These are phyloP conservation scores for Fraxinus ornus DNA, from an alignment of 305 asterid species.

Conservation along the genomic window DNA sequence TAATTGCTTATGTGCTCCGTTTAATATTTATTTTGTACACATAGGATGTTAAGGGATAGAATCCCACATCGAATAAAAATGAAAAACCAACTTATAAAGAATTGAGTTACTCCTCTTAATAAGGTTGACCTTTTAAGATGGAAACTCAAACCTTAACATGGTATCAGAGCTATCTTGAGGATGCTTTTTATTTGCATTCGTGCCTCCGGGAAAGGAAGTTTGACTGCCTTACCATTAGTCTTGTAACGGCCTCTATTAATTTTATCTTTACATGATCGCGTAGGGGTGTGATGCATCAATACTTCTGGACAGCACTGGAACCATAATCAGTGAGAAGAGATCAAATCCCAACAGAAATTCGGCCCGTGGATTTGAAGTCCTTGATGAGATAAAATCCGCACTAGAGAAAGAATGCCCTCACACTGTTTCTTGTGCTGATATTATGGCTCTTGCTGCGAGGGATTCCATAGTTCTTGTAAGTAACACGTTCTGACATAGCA, in stretches of 20 bases:
- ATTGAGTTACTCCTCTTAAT: too few species aligned
- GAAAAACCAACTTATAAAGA: too few species aligned
- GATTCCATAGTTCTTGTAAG: conserved; percentile 44
- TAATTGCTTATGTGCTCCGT: too few species aligned
- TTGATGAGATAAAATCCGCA: conserved; percentile 58
- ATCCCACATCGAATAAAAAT: too few species aligned
- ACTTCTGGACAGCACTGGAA: conserved; percentile 42
- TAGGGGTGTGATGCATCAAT: conserved; percentile 62
- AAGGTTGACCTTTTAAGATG: too few species aligned
- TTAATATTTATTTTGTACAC: too few species aligned
- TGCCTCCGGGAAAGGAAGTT: not conserved
- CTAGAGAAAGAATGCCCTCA: conserved; percentile 55
- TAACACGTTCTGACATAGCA: not conserved
- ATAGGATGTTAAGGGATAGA: too few species aligned
- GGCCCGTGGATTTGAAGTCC: conserved; percentile 53
- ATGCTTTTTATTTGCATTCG: too few species aligned
- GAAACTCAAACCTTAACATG: not conserved
- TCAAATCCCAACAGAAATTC: conserved; percentile 10
- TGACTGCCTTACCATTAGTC: too few species aligned
- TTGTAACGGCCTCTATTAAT: not conserved
- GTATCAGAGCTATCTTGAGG: not conserved
- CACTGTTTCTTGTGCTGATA: conserved; percentile 62
- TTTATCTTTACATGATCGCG: not conserved
- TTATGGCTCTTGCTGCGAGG: conserved; percentile 42
- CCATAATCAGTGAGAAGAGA: conserved; percentile 41